Evolutionary conservation across 2,329 filamentous ascomycete genomes (phyloP).

Genomic region (Fusarium sarcochroum): DNA sequence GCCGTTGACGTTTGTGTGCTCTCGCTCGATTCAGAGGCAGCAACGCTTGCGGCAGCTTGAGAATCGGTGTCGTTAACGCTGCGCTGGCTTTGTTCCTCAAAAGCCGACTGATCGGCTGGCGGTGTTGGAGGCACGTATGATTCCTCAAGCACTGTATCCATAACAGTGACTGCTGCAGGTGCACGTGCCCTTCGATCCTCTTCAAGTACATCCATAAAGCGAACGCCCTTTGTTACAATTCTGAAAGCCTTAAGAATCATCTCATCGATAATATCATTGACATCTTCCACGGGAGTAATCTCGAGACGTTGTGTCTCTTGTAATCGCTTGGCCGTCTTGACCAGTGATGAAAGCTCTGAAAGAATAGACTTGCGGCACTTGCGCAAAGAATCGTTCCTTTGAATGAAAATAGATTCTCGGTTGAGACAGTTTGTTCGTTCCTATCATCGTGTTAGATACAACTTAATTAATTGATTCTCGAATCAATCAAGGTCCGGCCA

Average conservation of each 20-base stretch:
- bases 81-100: conserved; percentile 57
- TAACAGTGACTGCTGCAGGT: conserved; percentile 69
- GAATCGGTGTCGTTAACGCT: conserved; percentile 58
- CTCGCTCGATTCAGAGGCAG: conserved; percentile 55
- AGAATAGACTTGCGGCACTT: conserved; percentile 88
- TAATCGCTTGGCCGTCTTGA: conserved; percentile 88
- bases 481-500: not conserved
- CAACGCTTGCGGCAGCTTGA: conserved; percentile 54
- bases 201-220: conserved; percentile 89
- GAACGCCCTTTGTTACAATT: conserved; percentile 90
- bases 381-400: conserved; percentile 81
- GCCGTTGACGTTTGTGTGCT: conserved; percentile 53
- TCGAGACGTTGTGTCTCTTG: conserved; percentile 77
- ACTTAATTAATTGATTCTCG: not conserved
- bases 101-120: conserved; percentile 69
- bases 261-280: conserved; percentile 87
- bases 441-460: conserved; percentile 59
- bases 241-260: conserved; percentile 95
- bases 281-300: conserved; percentile 64
- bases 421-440: conserved; percentile 91
- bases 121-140: conserved; percentile 72
- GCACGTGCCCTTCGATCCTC: conserved; percentile 69
- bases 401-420: conserved; percentile 81
- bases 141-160: conserved; percentile 73
- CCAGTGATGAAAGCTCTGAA: conserved; percentile 88